Evolutionary conservation across 129 eudicot species (phyloP), one percentile per base, ranked within the genome.

Genomic region (Escallonia rubra): DNA sequence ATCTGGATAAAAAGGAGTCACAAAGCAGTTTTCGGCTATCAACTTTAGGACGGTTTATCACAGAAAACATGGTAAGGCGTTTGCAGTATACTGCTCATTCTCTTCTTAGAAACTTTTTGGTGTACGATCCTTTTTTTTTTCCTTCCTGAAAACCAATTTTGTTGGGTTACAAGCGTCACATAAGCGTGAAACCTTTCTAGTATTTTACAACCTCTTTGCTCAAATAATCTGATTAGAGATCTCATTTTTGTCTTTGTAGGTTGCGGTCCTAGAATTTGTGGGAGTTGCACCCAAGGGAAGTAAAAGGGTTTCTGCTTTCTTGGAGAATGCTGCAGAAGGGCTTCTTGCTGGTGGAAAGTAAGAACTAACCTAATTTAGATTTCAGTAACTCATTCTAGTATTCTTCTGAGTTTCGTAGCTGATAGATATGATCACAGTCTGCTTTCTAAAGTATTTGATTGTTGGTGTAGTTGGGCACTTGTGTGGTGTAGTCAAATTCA

Each of bases 281-380:
- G 92, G 96, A 62, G 73, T 93, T 76, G 99, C 99, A 4, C 99
- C 96, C 5, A 74, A 86, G 74, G 99, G 96, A 68, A 93, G 99
- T 68, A 92, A 84, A 79, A 82, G 95, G 84, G 99, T 93, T 73
- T 90, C 84, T 63, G 84, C 87, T 63, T 89, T 89, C 83, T 78
- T 93, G 41, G 99, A 93, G 82, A 84, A 93, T 77, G 96, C 96
- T 76, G 96, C 99, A 52, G 95, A 93, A 74, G 99, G 96, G 54
- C 99, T 93, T 57, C 90, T 93, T 74, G 92, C 81, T 57, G 99
- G 99, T 63, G 99, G 87, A 81, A 86, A 87, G 99, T 93, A 57
- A 89, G 96, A 69, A 71, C 63, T 59, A 57, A 5, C 4, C 48
- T 15, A 42, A 61, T 57, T 59, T 57, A 15, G 8, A 23, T 44